Percentiles rank a stretch among this genome's conserved stretches.
Conservation (phyloP, 164 flowering plant genomes). For the Vitis labrusca region DNA sequence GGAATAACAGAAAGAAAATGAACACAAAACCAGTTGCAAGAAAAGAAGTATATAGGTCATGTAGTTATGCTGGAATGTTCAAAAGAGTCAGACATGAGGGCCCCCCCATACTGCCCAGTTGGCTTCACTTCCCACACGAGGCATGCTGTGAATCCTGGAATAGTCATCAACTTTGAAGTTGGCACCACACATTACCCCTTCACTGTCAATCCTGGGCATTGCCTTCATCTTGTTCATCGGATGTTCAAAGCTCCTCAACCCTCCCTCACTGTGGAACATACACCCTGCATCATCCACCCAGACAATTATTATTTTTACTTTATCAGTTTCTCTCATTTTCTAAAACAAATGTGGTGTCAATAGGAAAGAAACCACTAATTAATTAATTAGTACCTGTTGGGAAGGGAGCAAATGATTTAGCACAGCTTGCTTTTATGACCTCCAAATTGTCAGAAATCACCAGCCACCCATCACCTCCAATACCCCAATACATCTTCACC, state of each 20-base stretch:
- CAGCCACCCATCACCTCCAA: constrained; percentile 74
- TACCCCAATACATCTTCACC: constrained; percentile 68
- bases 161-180: constrained; percentile 64
- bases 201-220: constrained; percentile 71
- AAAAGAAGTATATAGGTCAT: not conserved
- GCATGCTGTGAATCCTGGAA: constrained; percentile 43
- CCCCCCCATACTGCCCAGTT: constrained; percentile 52
- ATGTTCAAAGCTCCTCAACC: constrained; percentile 74
- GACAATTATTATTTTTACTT: not conserved
- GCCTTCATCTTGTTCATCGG: constrained; percentile 76
- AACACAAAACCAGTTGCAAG: not conserved
- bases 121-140: constrained; percentile 67
- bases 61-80: too few species aligned
- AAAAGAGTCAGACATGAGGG: constrained; percentile 11
- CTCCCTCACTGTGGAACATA: constrained; percentile 60
- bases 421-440: constrained; percentile 66
- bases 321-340: not conserved
- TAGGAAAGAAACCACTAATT: not conserved
- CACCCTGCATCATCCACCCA: constrained; percentile 47
- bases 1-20: not conserved
- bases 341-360: not conserved
- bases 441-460: constrained; percentile 61
- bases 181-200: constrained; percentile 78
- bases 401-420: constrained; percentile 78
- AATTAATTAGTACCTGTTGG: constrained; percentile 48